Base-by-base conservation (phyloP, 768 basidiomycete genomes). In the Boletus coccyginus region DNA sequence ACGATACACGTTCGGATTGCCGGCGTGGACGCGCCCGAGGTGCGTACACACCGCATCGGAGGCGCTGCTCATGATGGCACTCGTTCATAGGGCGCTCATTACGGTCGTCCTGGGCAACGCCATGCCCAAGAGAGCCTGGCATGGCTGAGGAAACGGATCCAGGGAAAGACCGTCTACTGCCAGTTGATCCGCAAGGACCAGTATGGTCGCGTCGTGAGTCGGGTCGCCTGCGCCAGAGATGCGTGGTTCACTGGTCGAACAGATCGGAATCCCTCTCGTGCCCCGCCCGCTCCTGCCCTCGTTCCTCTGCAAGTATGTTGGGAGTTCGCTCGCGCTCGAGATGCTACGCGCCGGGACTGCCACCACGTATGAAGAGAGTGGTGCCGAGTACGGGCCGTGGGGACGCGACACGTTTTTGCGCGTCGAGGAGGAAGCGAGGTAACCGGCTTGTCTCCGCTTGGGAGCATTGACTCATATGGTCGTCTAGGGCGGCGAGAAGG, bases 1-100 rank as follows among this genome's bases (percentile, higher is more conserved):
- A 97, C 95, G 2, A 77, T 98, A 17, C 88, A 91, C 64, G 84
- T 98, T 31, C 85, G 95, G 14, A 83, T 98, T 31, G 91, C 91
- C 14, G 95, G 92, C 0, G 85, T 94, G 6, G 95, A 98, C 67
- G 95, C 95, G 1, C 95, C 95, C 0, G 95, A 98, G 78, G 92
- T 90, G 62, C 32, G 68, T 32, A 50, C 17, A 24, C 29, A 10
- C 9, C 7, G 24, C 5, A 17, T 19, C 7, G 5, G 13, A 24
- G 8, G 2, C 19, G 1, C 19, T 16, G 16, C 49, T 36, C 8
- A 5, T 27, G 27, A 27, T 27, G 27, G 8, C 17, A 8, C 53
- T 27, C 16, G 27, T 8, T 9, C 12, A 24, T 59, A 92, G 91
- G 81, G 77, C n/a, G 77, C 86, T 0, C 90, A 97, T 69, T 96